phyloP scores from a whole-genome alignment of 2,329 filamentous ascomycete genomes.

The Lecanoromycetidae sp. region DNA sequence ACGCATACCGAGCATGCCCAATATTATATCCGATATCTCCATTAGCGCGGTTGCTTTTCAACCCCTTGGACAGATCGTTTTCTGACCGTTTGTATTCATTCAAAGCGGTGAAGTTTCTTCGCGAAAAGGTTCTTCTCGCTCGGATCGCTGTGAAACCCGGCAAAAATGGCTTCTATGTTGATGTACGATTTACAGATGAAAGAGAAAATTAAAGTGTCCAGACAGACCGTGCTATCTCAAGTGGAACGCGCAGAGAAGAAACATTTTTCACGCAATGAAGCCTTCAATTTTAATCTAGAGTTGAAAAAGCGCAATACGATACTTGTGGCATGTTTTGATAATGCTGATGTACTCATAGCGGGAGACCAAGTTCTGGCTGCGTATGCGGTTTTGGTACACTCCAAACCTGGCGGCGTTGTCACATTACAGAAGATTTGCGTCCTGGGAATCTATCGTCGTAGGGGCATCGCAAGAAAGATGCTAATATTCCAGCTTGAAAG shows the following conservation, averaged over 20 bases:
- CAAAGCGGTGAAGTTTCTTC: no score
- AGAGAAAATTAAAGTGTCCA: not conserved
- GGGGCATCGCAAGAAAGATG: slow-evolving; percentile 36
- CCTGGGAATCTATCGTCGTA: slow-evolving; percentile 32
- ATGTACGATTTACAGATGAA: not conserved
- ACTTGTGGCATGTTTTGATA: slow-evolving; percentile 25
- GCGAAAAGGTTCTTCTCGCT: no score
- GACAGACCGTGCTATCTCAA: slow-evolving; percentile 6
- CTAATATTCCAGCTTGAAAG: slow-evolving; percentile 32
- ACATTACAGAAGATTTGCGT: slow-evolving; percentile 44
- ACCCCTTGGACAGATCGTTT: no score
- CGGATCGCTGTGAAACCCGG: no score
- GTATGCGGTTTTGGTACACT: slow-evolving; percentile 37
- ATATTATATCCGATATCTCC: no score
- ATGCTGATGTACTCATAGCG: slow-evolving; percentile 10
- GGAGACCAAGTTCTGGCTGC: slow-evolving; percentile 27
- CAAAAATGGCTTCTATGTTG: no score
- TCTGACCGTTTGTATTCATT: no score
- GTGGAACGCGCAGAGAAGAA: slow-evolving; percentile 34
- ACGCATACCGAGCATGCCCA: no score
- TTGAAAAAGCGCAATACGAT: slow-evolving; percentile 39
- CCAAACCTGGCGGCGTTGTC: slow-evolving; percentile 28
- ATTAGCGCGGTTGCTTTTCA: no score
- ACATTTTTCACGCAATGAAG: slow-evolving; percentile 39
- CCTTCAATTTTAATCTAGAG: slow-evolving; percentile 36